Evolutionary conservation across 768 basidiomycete genomes (phyloP).

Genomic region (Amanita subjunquillea): DNA sequence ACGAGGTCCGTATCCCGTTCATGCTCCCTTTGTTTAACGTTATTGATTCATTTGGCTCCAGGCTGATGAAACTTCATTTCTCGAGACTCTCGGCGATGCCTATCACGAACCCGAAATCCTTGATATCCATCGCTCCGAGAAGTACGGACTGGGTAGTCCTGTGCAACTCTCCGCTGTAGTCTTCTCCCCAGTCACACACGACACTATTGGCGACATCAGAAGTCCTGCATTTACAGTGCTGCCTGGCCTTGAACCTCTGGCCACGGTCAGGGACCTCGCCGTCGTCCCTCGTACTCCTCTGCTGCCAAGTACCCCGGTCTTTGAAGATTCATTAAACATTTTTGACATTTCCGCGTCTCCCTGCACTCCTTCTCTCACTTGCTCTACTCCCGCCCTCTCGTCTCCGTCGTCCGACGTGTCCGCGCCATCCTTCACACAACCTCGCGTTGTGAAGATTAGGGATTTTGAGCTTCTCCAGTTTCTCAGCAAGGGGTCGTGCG

Average conservation of each 20-base stretch:
- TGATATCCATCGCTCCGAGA: neutral
- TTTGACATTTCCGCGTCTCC: neutral
- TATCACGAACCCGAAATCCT: slow-evolving; percentile 3
- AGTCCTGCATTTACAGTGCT: neutral
- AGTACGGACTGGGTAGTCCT: neutral
- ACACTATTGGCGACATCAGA: neutral
- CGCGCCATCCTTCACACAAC: neutral
- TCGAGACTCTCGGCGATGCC: slow-evolving; percentile 1
- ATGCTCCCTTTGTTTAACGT: neutral
- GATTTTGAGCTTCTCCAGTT: slow-evolving; percentile 12
- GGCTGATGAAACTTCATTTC: neutral
- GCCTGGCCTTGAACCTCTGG: neutral
- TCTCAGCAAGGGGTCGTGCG: slow-evolving; percentile 18
- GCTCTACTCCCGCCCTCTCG: slow-evolving; percentile 1
- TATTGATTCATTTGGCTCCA: neutral
- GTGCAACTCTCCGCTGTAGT: neutral
- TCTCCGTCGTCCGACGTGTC: neutral
- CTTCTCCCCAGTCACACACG: neutral
- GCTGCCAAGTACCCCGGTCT: slow-evolving; percentile 2
- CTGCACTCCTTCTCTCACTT: slow-evolving; percentile 2
- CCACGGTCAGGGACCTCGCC: neutral
- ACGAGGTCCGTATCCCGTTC: neutral
- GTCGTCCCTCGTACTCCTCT: neutral
- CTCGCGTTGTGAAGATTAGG: neutral
- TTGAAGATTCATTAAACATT: neutral